Percentiles rank a stretch among this genome's conserved stretches.
Evolutionary conservation across 1,284 basidiomycete species (phyloP).

Genomic region (Moniliella sp.): DNA sequence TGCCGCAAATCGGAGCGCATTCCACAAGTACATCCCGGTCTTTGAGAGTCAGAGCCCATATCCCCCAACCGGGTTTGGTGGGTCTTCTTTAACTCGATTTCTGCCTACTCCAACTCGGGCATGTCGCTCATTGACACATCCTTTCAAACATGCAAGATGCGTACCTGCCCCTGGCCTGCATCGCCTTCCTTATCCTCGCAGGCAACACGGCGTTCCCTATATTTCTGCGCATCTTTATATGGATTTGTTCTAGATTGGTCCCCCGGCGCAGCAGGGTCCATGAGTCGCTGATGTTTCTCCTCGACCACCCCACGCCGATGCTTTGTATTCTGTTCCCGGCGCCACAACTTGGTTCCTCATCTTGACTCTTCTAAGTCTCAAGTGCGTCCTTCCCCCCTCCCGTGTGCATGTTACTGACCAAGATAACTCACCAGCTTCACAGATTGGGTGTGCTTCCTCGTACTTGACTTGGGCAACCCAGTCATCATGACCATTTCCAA

Average conservation of each 20-base stretch:
- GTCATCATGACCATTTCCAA: constrained; percentile 50
- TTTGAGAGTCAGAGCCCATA: constrained; percentile 17
- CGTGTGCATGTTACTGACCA: too few relatives aligned
- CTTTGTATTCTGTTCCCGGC: constrained; percentile 91
- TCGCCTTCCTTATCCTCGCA: constrained; percentile 51
- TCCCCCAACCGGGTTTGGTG: constrained; percentile 28
- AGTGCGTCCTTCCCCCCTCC: too few relatives aligned
- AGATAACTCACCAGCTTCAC: too few relatives aligned
- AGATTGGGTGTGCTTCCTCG: constrained; percentile 70
- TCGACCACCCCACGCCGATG: constrained; percentile 82
- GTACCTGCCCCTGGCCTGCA: constrained; percentile 52
- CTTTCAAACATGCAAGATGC: constrained; percentile 63
- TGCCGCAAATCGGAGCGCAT: constrained; percentile 12
- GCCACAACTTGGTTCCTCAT: constrained; percentile 73
- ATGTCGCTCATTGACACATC: constrained; percentile 64
- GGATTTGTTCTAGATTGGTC: constrained; percentile 52
- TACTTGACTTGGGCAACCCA: constrained; percentile 64
- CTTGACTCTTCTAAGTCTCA: constrained; percentile 47
- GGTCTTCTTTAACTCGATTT: background rate
- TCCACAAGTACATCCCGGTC: constrained; percentile 14
- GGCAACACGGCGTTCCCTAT: constrained; percentile 59
- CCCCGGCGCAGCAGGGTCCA: constrained; percentile 45
- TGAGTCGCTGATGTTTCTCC: constrained; percentile 69
- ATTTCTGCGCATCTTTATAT: constrained; percentile 37
- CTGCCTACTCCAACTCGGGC: constrained; percentile 60